Conservation (phyloP, 1,284 basidiomycete genomes). For the Mycena sp. region DNA sequence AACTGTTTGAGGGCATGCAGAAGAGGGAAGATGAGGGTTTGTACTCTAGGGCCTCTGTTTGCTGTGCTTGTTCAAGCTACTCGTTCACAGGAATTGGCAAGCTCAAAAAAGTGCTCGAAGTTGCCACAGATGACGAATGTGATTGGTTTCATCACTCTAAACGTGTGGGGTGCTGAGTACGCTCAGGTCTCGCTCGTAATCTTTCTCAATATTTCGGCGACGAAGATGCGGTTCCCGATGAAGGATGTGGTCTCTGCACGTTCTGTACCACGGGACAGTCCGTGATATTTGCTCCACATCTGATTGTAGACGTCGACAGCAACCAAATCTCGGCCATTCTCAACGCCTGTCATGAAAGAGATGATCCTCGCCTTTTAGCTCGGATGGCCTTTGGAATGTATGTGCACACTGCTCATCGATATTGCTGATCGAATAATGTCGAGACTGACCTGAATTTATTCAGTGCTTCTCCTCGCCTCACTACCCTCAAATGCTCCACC, state of each 20-base stretch:
- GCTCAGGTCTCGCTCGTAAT: slow-evolving; percentile 54
- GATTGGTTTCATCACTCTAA: slow-evolving; percentile 21
- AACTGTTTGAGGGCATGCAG: slow-evolving; percentile 51
- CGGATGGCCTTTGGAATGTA: slow-evolving; percentile 59
- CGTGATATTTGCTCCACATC: slow-evolving; percentile 45
- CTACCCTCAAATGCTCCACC: slow-evolving; percentile 50
- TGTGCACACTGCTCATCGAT: not conserved
- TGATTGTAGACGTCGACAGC: slow-evolving; percentile 42
- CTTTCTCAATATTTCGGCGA: slow-evolving; percentile 60
- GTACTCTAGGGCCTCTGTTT: not conserved
- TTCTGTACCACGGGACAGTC: slow-evolving; percentile 53
- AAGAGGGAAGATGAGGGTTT: slow-evolving; percentile 51
- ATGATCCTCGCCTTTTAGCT: slow-evolving; percentile 59
- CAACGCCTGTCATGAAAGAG: slow-evolving; percentile 54
- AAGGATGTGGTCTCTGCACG: slow-evolving; percentile 55
- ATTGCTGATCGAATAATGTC: not conserved
- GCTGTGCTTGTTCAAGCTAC: not conserved
- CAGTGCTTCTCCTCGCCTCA: slow-evolving; percentile 53
- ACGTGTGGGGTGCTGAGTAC: not conserved
- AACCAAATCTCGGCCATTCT: slow-evolving; percentile 50
- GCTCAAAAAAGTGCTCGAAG: slow-evolving; percentile 51
- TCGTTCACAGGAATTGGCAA: slow-evolving; percentile 42
- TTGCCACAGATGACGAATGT: slow-evolving; percentile 58
- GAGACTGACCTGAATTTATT: not conserved
- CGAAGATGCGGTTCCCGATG: slow-evolving; percentile 50